Evolutionary conservation across 805 yeast genomes (phyloP).

Genomic region (Nakazawaea siamensis): DNA sequence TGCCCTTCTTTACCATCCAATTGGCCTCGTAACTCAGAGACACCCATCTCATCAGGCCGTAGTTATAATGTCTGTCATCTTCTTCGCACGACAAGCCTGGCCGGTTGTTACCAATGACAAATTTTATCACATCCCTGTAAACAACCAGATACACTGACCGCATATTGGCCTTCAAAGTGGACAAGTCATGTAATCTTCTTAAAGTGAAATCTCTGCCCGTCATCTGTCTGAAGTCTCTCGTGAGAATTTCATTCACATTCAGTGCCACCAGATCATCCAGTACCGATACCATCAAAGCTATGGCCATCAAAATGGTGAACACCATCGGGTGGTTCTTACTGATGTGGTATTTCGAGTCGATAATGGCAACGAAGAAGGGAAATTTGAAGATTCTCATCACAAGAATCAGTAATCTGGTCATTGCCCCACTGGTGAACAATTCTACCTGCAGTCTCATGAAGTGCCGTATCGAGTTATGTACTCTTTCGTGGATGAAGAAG

Average conservation of each 20-base stretch:
- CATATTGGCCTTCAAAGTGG: not conserved
- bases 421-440: slow-evolving; percentile 3
- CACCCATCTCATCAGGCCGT: not conserved
- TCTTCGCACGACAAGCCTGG: not conserved
- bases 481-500: not conserved
- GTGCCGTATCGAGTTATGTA: not conserved
- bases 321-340: not conserved
- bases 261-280: not conserved
- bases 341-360: not conserved
- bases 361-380: not conserved
- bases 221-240: slow-evolving; percentile 1
- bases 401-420: slow-evolving; percentile 3
- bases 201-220: not conserved
- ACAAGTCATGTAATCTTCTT: not conserved
- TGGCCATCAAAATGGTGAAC: not conserved
- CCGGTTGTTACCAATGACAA: slow-evolving; percentile 9
- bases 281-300: not conserved
- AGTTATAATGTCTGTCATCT: not conserved
- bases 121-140: not conserved
- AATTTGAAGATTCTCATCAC: slow-evolving; percentile 2
- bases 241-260: slow-evolving; percentile 2
- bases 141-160: not conserved
- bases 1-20: not conserved
- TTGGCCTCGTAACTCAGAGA: not conserved
- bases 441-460: not conserved